Conservation (phyloP, 2,329 filamentous ascomycete genomes). For the Fusarium drepaniforme region DNA sequence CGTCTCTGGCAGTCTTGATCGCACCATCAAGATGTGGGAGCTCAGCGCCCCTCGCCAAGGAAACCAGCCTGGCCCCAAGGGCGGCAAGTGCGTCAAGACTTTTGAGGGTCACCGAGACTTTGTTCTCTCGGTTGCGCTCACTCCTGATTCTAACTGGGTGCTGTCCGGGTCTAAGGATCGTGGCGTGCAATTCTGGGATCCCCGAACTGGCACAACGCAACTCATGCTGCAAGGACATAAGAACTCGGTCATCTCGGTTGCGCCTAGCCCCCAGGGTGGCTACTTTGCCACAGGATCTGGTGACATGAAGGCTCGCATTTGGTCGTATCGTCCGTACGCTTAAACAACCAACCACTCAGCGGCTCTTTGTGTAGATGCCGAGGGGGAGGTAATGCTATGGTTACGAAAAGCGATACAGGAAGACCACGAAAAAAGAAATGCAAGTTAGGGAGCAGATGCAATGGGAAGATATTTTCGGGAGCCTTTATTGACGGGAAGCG, state of each 20-base stretch:
- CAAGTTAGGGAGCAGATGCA: slow-evolving; percentile 19
- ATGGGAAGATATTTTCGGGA: slow-evolving; percentile 21
- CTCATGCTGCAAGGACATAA: slow-evolving; percentile 99
- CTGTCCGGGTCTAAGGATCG: slow-evolving; percentile 97
- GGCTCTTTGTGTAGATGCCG: slow-evolving; percentile 30
- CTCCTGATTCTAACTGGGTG: slow-evolving; percentile 94
- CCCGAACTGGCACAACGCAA: slow-evolving; percentile 90
- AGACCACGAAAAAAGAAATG: slow-evolving; percentile 19
- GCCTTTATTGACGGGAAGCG: slow-evolving; percentile 23
- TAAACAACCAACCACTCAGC: slow-evolving; percentile 34
- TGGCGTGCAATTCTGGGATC: slow-evolving; percentile 99
- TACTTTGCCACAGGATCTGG: slow-evolving; percentile 97
- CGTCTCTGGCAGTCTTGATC: slow-evolving; percentile 94
- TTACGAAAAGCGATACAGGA: slow-evolving; percentile 22
- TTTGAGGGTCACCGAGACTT: slow-evolving; percentile 99
- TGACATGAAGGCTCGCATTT: slow-evolving; percentile 97
- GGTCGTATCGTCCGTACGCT: slow-evolving; percentile 77
- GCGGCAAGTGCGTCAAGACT: slow-evolving; percentile 93
- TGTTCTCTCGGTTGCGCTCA: slow-evolving; percentile 94
- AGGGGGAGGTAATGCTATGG: slow-evolving; percentile 10
- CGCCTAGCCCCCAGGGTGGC: slow-evolving; percentile 87
- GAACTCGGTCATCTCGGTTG: slow-evolving; percentile 98
- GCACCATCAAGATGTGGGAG: slow-evolving; percentile 99
- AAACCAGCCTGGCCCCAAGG: slow-evolving; percentile 77
- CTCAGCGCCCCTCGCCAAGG: slow-evolving; percentile 79